A percentile compares a stretch with the other conserved stretches of the same genome.
Conservation (phyloP, 1,284 basidiomycete genomes). For the Agroathelia rolfsii region DNA sequence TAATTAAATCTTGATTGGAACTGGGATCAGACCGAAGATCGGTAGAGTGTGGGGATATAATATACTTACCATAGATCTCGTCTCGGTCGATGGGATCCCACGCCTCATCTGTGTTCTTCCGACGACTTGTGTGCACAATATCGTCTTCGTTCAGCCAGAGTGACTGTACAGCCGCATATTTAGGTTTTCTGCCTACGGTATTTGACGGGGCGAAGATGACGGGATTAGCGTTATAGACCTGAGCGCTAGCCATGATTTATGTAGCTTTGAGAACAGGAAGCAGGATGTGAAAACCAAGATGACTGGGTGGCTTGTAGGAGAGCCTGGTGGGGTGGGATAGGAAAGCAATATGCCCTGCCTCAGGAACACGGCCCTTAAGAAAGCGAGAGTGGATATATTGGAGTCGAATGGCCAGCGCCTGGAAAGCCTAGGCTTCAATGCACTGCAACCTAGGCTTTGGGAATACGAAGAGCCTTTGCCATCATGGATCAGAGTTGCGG, state of each 20-base stretch:
- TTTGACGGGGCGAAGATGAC: conserved; percentile 41
- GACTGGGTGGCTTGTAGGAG: not conserved
- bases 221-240: conserved; percentile 59
- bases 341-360: too few species aligned
- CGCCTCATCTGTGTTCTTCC: conserved; percentile 19
- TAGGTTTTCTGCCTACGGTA: conserved; percentile 24
- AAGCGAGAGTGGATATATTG: too few species aligned
- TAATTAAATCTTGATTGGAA: conserved; percentile 64
- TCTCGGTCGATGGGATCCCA: conserved; percentile 65
- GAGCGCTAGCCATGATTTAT: conserved; percentile 35
- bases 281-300: conserved; percentile 1
- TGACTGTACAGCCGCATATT: conserved; percentile 25
- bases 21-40: conserved; percentile 1
- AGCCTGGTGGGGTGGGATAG: too few species aligned
- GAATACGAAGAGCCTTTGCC: too few species aligned
- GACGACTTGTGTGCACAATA: conserved; percentile 22
- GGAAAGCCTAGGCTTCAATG: too few species aligned
- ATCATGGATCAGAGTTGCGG: too few species aligned
- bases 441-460: too few species aligned
- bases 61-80: conserved; percentile 51
- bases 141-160: conserved; percentile 41
- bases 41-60: conserved; percentile 6
- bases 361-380: too few species aligned
- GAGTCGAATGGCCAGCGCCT: too few species aligned
- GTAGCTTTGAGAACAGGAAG: too few species aligned